Base-by-base conservation (phyloP, 169 alveolate genomes). In the Cryptosporidium ryanae region DNA sequence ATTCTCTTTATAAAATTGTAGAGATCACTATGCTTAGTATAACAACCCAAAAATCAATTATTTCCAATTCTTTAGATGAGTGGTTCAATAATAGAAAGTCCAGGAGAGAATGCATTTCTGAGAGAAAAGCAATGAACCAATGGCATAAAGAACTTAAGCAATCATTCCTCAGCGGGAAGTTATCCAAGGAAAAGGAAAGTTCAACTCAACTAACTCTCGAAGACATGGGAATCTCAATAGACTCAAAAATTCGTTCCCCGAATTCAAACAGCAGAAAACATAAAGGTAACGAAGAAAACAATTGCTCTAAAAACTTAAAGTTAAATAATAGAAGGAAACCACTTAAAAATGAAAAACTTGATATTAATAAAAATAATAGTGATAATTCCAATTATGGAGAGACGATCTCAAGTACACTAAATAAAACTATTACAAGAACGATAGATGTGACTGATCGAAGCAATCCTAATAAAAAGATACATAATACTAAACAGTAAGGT, bases 1-100 rank as follows among this genome's bases (percentile, higher is more conserved):
- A 29, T 2, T 32, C 34, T 31, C 38, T 76, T 15, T 57, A 76
- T 13, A 27, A 61, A 21, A 76, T 76, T 34, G 48, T 76, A 18
- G 32, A 54, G 21, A 38, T 76, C 10, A 38, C 84, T n/a, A 59
- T 29, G 10, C 61, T 64, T 18, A 46, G 32, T 31, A 31, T 48
- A 2, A 29, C 25, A 21, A 38, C 49, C 1, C 84, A 76, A 76
- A 76, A 34, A 15, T 25, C 23, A 0, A 18, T 76, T 13, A 76
- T 76, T 31, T n/a, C 34, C 32, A 17, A 34, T 38, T 18, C 76
- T 25, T 55, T 76, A 15, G 38, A 38, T 65, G 64, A 29, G 38
- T 76, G 84, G 84, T 76, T 43, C 23, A 76, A 76, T 2, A 76
- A 34, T 38, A 55, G 84, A 21, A 76, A 61, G 48, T 76, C 84